These are phyloP conservation scores for Vanilla planifolia DNA, from an alignment of 106 monocot genomes.

Conservation along the genomic window DNA sequence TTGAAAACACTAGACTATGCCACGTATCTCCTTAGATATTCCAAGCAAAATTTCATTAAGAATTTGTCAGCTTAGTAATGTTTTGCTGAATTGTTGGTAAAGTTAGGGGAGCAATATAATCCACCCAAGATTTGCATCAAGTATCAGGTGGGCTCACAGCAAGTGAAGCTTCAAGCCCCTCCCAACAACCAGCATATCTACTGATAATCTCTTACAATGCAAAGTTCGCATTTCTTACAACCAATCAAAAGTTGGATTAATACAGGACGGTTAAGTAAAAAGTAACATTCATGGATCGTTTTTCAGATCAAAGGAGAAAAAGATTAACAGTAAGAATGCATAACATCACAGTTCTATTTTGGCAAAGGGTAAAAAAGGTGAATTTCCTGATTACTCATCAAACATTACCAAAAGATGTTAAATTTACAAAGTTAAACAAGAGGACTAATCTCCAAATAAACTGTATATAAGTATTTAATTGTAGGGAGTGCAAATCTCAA, in stretches of 20 bases:
- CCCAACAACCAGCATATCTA: too few species aligned
- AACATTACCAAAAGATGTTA: not conserved
- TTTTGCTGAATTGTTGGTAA: too few species aligned
- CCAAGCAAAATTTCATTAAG: too few species aligned
- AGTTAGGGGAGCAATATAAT: too few species aligned
- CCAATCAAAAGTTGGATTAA: not conserved
- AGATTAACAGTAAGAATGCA: not conserved
- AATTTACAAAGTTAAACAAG: not conserved
- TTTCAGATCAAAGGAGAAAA: not conserved
- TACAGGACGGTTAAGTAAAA: not conserved
- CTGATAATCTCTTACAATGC: not conserved
- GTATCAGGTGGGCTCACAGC: too few species aligned
- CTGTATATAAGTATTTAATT: not conserved
- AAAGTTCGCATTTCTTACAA: not conserved
- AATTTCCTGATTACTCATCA: not conserved
- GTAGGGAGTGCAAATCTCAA: too few species aligned
- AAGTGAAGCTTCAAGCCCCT: too few species aligned
- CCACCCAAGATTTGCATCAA: too few species aligned
- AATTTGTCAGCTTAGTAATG: too few species aligned
- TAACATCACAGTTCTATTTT: not conserved
- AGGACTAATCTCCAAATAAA: not conserved
- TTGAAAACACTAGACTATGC: too few species aligned
- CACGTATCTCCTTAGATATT: too few species aligned
- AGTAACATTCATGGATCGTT: not conserved
- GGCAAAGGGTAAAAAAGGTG: not conserved